Percentiles rank a stretch among this genome's conserved stretches.
Evolutionary conservation across 257 asterid genomes (phyloP).

Genomic region (Solanum appendiculatum): DNA sequence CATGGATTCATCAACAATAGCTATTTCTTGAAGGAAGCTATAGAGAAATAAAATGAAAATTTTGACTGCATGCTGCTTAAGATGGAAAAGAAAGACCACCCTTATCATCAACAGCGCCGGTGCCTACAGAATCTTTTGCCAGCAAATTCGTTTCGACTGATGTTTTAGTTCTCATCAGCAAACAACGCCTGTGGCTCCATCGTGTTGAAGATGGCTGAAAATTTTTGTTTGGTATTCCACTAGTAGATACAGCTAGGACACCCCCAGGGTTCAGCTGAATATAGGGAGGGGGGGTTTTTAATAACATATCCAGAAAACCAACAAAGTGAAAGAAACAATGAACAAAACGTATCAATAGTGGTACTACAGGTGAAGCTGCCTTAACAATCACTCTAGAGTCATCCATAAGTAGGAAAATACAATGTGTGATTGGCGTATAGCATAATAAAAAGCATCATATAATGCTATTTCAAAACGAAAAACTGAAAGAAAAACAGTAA

Average conservation of each 20-base stretch:
- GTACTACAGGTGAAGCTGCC: neutral
- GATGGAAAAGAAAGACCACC: constrained; percentile 28
- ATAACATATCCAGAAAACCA: neutral
- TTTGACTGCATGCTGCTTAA: neutral
- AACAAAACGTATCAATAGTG: neutral
- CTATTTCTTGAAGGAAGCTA: neutral
- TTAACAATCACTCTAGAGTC: neutral
- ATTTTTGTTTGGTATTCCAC: constrained; percentile 12
- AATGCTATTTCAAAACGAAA: neutral
- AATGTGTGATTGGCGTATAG: neutral
- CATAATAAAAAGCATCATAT: neutral
- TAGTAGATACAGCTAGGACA: constrained; percentile 11
- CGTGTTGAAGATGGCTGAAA: constrained; percentile 4
- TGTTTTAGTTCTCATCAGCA: constrained; percentile 29
- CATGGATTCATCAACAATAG: neutral
- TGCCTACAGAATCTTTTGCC: constrained; percentile 34
- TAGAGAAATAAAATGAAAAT: neutral
- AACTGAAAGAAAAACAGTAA: neutral
- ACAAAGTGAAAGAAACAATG: neutral
- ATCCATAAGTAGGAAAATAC: neutral
- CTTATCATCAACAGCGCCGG: constrained; percentile 17
- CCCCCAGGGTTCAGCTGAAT: constrained; percentile 34
- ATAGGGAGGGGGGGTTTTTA: constrained; percentile 1
- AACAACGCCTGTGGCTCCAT: constrained; percentile 6
- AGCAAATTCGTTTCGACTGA: constrained; percentile 39